Evolutionary conservation across 148 eudicot species (phyloP), one percentile per base, ranked within the genome.

Genomic region (Arbutus unedo): DNA sequence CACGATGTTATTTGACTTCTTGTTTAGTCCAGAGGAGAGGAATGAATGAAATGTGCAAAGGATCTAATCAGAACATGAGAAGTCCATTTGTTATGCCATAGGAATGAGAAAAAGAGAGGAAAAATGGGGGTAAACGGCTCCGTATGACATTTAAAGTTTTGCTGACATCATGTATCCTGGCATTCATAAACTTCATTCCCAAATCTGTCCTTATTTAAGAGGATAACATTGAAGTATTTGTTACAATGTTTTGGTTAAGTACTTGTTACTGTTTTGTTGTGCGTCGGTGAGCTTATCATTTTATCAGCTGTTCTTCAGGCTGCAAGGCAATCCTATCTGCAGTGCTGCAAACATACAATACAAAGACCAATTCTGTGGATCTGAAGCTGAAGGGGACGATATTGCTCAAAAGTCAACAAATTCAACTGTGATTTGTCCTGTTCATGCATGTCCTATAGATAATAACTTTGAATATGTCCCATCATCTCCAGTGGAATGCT

Each of bases 311-410:
- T 67, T 81, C 43, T 84, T 78, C 90, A 94, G 98, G 96, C 84
- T 94, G 84, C 87, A 85, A 82, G 94, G 93, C 76, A 94, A 94
- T 86, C 96, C 98, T 59, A 81, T 93, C 82, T 94, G 98, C 88
- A 83, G 64, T 62, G 87, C 47, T 72, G 78, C 89, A 79, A 89
- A 80, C 78, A 81, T 87, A 82, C 81, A 64, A 78, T 85, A 86
- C 80, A 84, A 88, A 54, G 74, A 49, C 76, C 83, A 85, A 56
- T 91, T 87, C 86, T 94, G 98, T 87, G 91, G 89, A 73, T 81
- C 90, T 83, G 87, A 85, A 72, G 79, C 62, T 25, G 91, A 90
- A 76, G 89, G 82, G 71, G 86, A 85, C 31, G 88, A 92, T 44
- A 82, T 81, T 49, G 79, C 45, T 50, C 71, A 71, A 10, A 83